Conservation (phyloP, 78 protist genomes). For the Emiliania huxleyi region DNA sequence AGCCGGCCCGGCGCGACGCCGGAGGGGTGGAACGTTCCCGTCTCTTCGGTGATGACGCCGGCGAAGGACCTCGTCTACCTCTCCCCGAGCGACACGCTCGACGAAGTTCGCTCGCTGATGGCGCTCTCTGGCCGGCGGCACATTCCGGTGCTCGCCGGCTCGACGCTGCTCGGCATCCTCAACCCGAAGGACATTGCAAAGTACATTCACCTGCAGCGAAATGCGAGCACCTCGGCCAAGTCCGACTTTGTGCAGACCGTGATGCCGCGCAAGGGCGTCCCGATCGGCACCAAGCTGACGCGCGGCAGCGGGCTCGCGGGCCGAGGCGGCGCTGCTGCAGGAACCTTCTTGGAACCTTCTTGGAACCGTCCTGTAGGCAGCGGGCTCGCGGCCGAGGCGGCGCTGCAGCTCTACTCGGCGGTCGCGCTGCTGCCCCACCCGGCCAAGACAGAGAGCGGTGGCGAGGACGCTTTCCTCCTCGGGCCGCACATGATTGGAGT, state of each 20-base stretch:
- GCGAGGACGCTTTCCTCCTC: constrained; percentile 6
- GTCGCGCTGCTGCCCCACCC: background rate
- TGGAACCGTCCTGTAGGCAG: no score
- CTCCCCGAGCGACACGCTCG: background rate
- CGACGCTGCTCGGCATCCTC: background rate
- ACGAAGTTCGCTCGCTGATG: background rate
- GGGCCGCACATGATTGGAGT: constrained; percentile 15
- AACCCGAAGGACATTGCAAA: background rate
- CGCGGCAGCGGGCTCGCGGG: background rate
- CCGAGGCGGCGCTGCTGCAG: background rate
- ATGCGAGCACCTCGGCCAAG: background rate
- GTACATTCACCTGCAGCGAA: background rate
- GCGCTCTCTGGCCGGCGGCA: background rate
- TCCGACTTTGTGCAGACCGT: background rate
- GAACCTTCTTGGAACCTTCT: no score
- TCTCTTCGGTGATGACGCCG: background rate
- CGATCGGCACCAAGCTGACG: background rate
- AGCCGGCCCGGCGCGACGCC: background rate
- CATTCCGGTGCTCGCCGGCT: background rate
- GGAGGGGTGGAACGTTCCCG: background rate
- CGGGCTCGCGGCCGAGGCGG: background rate
- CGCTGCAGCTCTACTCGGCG: background rate
- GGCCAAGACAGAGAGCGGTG: background rate
- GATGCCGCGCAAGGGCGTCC: background rate
- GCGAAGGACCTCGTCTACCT: background rate